Evolutionary conservation across 129 eudicot species (phyloP), one percentile per base, ranked within the genome.

Genomic region (Tagetes patula): DNA sequence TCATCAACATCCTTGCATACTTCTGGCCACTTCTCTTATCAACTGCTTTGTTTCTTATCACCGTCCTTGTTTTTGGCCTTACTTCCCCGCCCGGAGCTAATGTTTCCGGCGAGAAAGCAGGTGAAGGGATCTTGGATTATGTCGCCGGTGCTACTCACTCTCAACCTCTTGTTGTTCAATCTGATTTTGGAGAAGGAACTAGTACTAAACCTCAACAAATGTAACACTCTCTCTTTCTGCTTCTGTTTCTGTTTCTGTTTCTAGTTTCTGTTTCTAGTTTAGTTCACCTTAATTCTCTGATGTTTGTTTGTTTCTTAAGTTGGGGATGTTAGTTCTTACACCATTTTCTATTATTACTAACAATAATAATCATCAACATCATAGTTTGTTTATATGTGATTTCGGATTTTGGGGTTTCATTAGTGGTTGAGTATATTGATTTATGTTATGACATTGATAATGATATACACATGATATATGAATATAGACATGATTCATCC

Each of bases 11-110:
- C 49, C 27, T 89, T 38, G 83, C 83, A 31, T 87, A 87, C 83
- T 89, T 87, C 52, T 87, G 90, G 88, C 96, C 92, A 5, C 88
- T 89, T 0, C 13, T 89, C 34, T 56, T 78, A 3, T 89, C 92
- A 3, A 89, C 92, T n/a, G 86, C 86, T 27, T 81, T 89, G 0
- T 87, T 86, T 52, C 88, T 87, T 20, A 72, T 66, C 75, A 84
- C 84, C 75, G 83, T 82, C 43, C 80, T 80, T 2, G 85, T 84
- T 10, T 78, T 89, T 14, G 90, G 83, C 39, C 76, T 81, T 77
- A 84, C 79, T 47, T 82, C 84, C 3, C 96, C 92, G 49, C 88
- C 83, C 20, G 47, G 38, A 8, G 43, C 78, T 0, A 84, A 82
- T n/a, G 75, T 65, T 78, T 60, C 78, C 65, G 86, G 79, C 6